Base-by-base conservation (phyloP, 768 basidiomycete species). In the Amanita subjunquillea region DNA sequence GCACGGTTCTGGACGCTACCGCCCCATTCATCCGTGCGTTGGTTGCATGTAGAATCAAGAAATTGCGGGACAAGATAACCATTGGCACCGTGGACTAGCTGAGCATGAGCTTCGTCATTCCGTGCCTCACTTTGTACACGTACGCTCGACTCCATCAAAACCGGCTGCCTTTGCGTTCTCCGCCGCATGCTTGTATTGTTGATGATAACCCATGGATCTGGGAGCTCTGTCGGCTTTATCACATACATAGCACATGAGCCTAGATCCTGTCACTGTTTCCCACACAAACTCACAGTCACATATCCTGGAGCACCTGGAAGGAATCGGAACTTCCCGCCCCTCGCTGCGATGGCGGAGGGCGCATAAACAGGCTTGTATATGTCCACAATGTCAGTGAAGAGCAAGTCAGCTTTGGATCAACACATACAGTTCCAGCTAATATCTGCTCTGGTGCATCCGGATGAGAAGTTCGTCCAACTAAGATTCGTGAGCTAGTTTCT, bases 11-110 rank as follows among this genome's bases (percentile, higher is more conserved):
- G 77, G 39, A 75, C 54, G 38, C 72, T 74, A 4, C 82, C 83
- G 7, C 83, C 83, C 69, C 77, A 86, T 50, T 72, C 60, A 64
- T 82, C 82, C 12, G 72, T 77, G 17, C 80, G 73, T 36, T 69
- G 58, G 63, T 82, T 82, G 17, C 72, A 62, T 2, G 61, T 68
- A 45, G 59, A 63, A 53, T 80, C 75, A 15, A 78, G 62, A 68
- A 82, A 80, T 54, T 82, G 77, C 52, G 72, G 64, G 32, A 73
- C 50, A 9, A 77, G 61, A 53, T 74, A 75, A 0, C 75, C 75
- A 50, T 68, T 69, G 8, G 73, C 73, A 13, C 69, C 68, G 46
- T 72, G 71, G 58, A 80, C 63, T 75, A 36, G 1, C 46, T 20
- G 22, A 50, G 27, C 34, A 53, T 15, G 9, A 8, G 15, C 20